These are phyloP conservation scores for Colletotrichum sidae DNA, from an alignment of 2,329 filamentous ascomycete species.

Conservation along the genomic window DNA sequence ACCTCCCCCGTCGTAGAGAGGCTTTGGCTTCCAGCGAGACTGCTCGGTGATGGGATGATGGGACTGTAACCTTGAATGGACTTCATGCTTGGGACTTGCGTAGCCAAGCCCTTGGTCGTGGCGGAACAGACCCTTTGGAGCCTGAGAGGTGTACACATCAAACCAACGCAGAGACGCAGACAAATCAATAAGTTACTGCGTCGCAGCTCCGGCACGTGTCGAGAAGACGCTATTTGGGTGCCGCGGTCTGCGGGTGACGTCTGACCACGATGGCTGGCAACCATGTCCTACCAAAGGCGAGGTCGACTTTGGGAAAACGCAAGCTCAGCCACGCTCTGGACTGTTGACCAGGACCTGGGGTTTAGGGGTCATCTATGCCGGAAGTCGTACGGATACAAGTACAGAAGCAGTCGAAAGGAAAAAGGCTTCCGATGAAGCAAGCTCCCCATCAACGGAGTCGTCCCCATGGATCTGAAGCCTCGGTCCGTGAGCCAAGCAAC, in stretches of 20 bases:
- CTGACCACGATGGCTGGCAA: conserved; percentile 1
- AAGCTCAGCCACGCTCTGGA: conserved; percentile 11
- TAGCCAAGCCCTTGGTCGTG: no score
- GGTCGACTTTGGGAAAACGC: not conserved
- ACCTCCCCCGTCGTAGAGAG: not conserved
- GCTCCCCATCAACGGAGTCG: not conserved
- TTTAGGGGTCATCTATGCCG: not conserved
- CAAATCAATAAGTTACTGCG: conserved; percentile 2
- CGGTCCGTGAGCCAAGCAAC: not conserved
- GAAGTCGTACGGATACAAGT: not conserved
- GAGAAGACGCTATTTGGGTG: conserved; percentile 8
- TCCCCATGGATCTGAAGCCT: not conserved
- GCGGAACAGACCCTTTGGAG: no score
- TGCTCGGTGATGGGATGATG: conserved; percentile 24
- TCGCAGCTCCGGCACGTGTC: conserved; percentile 1
- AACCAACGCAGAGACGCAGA: not conserved
- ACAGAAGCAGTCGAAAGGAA: not conserved
- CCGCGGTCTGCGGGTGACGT: conserved; percentile 2
- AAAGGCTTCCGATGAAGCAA: not conserved
- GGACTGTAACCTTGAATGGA: conserved; percentile 21
- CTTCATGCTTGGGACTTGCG: not conserved
- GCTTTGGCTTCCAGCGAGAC: conserved; percentile 16
- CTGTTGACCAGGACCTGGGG: not conserved
- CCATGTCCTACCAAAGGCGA: not conserved
- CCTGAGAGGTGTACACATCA: not conserved